These are phyloP conservation scores for Boletales sp. DNA, from an alignment of 768 basidiomycete species.

Conservation along the genomic window DNA sequence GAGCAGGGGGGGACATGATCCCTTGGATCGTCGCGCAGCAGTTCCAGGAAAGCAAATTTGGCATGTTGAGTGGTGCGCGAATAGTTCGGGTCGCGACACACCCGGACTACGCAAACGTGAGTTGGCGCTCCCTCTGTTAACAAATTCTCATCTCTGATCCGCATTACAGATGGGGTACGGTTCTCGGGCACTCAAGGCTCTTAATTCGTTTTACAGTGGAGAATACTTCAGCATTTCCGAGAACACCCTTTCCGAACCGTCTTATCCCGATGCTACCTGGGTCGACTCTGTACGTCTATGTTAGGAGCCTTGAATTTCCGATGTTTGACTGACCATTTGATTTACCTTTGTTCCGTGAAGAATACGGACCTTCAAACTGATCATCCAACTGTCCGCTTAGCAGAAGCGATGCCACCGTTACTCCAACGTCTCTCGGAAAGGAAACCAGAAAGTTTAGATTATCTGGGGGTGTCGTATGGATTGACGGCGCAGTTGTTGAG, in stretches of 20 bases:
- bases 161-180: slow-evolving; percentile 90
- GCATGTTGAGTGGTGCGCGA: slow-evolving; percentile 83
- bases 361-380: slow-evolving; percentile 70
- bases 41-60: slow-evolving; percentile 96
- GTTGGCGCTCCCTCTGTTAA: slow-evolving; percentile 23
- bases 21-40: slow-evolving; percentile 95
- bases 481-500: slow-evolving; percentile 81
- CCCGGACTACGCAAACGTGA: slow-evolving; percentile 88
- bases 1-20: slow-evolving; percentile 94
- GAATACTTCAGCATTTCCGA: slow-evolving; percentile 90
- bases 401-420: slow-evolving; percentile 84
- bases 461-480: slow-evolving; percentile 95
- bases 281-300: slow-evolving; percentile 42
- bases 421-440: slow-evolving; percentile 87
- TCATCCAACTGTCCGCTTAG: slow-evolving; percentile 65
- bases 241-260: slow-evolving; percentile 39
- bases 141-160: neutral
- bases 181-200: slow-evolving; percentile 76
- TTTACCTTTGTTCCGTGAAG: slow-evolving; percentile 25
- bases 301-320: neutral
- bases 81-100: slow-evolving; percentile 93
- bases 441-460: slow-evolving; percentile 88
- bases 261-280: slow-evolving; percentile 56
- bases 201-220: slow-evolving; percentile 91
- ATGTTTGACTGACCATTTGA: neutral